A percentile compares a stretch with the other conserved stretches of the same genome.
Evolutionary conservation across 1,284 basidiomycete species (phyloP).

Genomic region (Trametes pubescens): DNA sequence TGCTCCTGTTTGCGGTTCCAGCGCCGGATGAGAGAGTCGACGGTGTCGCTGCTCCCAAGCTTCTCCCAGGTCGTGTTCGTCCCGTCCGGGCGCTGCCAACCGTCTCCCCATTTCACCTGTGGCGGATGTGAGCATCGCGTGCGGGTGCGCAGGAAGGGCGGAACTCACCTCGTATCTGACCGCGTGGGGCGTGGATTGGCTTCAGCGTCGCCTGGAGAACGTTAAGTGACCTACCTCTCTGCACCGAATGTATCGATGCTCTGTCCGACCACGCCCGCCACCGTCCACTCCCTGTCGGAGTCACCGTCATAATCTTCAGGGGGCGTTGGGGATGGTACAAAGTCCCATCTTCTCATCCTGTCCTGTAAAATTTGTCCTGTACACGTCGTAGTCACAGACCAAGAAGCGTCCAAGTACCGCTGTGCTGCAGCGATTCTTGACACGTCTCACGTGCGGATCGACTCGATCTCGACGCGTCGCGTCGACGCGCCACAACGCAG

Average conservation of each 20-base stretch:
- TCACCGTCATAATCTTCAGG: slow-evolving; percentile 46
- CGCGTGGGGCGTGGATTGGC: neutral
- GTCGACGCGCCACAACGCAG: slow-evolving; percentile 10
- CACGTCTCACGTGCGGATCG: slow-evolving; percentile 12
- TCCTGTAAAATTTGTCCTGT: no score
- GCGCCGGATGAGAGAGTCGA: slow-evolving; percentile 31
- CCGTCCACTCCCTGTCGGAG: slow-evolving; percentile 47
- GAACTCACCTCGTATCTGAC: slow-evolving; percentile 31
- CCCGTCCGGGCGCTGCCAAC: slow-evolving; percentile 48
- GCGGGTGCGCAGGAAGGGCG: neutral
- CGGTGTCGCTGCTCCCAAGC: slow-evolving; percentile 29
- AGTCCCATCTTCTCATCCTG: neutral
- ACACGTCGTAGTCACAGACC: neutral
- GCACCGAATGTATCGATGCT: slow-evolving; percentile 46
- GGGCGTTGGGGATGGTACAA: slow-evolving; percentile 39
- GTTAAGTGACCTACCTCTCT: slow-evolving; percentile 37
- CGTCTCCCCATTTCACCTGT: slow-evolving; percentile 49
- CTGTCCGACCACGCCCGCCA: slow-evolving; percentile 49
- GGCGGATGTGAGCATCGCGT: neutral
- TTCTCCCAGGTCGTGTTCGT: slow-evolving; percentile 53
- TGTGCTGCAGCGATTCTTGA: neutral
- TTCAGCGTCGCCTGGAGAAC: neutral
- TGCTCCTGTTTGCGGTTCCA: slow-evolving; percentile 41
- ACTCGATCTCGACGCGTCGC: neutral
- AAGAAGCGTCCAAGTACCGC: neutral